Conservation (phyloP, 805 yeast genomes). For the Schwanniomyces vanrijiae region DNA sequence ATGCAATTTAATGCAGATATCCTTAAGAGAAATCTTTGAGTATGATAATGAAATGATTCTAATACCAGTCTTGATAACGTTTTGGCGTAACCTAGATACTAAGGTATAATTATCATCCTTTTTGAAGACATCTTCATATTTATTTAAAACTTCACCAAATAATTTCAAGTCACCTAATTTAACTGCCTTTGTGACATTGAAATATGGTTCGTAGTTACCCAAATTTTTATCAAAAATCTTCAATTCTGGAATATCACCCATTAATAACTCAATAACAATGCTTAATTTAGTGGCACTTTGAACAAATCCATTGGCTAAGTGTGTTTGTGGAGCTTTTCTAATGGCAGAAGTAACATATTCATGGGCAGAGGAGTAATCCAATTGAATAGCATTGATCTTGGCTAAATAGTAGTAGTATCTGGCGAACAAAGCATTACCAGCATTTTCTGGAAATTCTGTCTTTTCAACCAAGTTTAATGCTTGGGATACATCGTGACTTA, state of each 20-base stretch:
- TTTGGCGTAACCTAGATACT: slow-evolving; percentile 88
- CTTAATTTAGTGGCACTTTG: slow-evolving; percentile 88
- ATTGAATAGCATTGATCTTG: slow-evolving; percentile 86
- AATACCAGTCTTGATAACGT: slow-evolving; percentile 96
- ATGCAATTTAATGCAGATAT: slow-evolving; percentile 88
- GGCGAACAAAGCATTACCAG: slow-evolving; percentile 85
- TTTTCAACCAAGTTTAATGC: slow-evolving; percentile 90
- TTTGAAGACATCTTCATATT: slow-evolving; percentile 61
- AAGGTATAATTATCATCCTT: slow-evolving; percentile 81
- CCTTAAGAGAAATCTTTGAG: slow-evolving; percentile 86
- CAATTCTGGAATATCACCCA: slow-evolving; percentile 96
- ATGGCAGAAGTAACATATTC: slow-evolving; percentile 92
- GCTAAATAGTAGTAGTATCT: slow-evolving; percentile 90
- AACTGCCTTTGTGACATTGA: slow-evolving; percentile 86
- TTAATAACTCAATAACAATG: slow-evolving; percentile 84
- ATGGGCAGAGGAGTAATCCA: slow-evolving; percentile 87
- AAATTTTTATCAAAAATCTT: slow-evolving; percentile 67
- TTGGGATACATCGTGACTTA: slow-evolving; percentile 77
- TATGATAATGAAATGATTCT: slow-evolving; percentile 89
- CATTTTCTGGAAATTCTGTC: slow-evolving; percentile 81
- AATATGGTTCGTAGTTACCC: slow-evolving; percentile 72
- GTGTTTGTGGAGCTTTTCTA: slow-evolving; percentile 93
- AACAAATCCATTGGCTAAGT: slow-evolving; percentile 79
- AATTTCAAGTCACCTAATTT: slow-evolving; percentile 84
- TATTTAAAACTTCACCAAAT: slow-evolving; percentile 68